Conservation (phyloP, 1,284 basidiomycete genomes). For the Pascua guehoae region DNA sequence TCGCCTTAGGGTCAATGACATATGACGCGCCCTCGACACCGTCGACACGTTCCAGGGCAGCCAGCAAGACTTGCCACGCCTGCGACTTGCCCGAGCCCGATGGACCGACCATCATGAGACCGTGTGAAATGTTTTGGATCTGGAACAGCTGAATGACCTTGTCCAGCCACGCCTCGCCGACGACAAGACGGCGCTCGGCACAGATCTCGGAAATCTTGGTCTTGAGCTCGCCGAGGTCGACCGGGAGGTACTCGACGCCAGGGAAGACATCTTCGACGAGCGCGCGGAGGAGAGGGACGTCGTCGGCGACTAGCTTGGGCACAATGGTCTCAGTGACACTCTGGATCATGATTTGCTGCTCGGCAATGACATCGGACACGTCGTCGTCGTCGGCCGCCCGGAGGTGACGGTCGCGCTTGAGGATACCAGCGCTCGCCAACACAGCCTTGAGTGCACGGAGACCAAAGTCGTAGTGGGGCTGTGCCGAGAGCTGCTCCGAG, state of each 20-base stretch:
- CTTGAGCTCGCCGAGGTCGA: conserved; percentile 79
- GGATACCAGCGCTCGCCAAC: conserved; percentile 90
- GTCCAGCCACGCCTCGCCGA: conserved; percentile 84
- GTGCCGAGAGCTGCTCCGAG: conserved; percentile 90
- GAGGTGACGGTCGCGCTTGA: conserved; percentile 84
- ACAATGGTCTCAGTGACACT: conserved; percentile 99
- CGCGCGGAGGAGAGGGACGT: conserved; percentile 91
- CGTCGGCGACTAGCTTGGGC: conserved; percentile 94
- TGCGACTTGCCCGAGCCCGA: conserved; percentile 97
- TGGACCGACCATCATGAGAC: conserved; percentile 98
- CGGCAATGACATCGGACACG: conserved; percentile 62
- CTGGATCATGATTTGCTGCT: conserved; percentile 97
- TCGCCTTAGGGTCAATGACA: conserved; percentile 98
- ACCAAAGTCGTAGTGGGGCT: conserved; percentile 99
- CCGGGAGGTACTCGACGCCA: conserved; percentile 83
- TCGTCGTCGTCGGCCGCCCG: conserved; percentile 27
- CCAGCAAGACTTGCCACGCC: conserved; percentile 91
- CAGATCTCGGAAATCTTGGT: conserved; percentile 85
- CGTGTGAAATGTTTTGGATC: conserved; percentile 99
- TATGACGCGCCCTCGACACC: conserved; percentile 89
- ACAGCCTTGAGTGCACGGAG: conserved; percentile 96
- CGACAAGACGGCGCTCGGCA: conserved; percentile 74
- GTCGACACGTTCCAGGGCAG: conserved; percentile 86
- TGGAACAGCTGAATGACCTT: conserved; percentile 98
- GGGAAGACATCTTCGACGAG: conserved; percentile 97